These are phyloP conservation scores for Cornus suecica DNA, from an alignment of 148 eudicot genomes.

Conservation along the genomic window DNA sequence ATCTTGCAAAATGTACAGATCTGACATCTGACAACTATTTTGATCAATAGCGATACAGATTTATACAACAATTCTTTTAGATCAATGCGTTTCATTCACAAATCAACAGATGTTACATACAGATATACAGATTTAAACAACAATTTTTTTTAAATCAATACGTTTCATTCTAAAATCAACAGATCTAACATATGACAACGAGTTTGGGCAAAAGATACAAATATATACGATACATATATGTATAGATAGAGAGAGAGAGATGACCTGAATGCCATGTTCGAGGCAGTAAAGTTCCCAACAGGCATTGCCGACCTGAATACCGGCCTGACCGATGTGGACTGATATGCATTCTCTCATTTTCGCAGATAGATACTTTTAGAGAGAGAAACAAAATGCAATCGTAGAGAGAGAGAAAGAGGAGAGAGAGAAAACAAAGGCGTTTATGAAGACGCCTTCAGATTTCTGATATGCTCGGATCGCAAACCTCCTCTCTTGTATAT, in stretches of 20 bases:
- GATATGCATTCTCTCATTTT: slow-evolving; percentile 36
- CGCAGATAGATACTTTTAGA: not conserved
- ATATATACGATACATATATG: not conserved
- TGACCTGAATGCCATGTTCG: slow-evolving; percentile 23
- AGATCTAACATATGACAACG: not conserved
- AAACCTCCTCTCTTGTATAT: not conserved
- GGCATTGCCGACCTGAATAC: slow-evolving; percentile 32
- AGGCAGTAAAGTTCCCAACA: slow-evolving; percentile 32
- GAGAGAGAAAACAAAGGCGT: slow-evolving; percentile 10
- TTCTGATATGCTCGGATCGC: not conserved
- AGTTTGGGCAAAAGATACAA: not conserved
- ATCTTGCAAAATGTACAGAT: too few relatives aligned
- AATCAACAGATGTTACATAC: too few relatives aligned
- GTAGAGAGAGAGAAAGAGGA: not conserved
- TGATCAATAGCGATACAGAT: too few relatives aligned
- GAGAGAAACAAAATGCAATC: not conserved
- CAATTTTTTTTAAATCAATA: too few relatives aligned
- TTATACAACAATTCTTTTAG: too few relatives aligned
- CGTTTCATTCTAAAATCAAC: too few relatives aligned
- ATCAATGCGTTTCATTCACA: too few relatives aligned
- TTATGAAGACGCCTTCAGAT: slow-evolving; percentile 34
- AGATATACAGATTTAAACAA: too few relatives aligned
- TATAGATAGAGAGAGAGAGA: not conserved
- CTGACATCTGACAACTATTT: too few relatives aligned
- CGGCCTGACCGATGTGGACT: slow-evolving; percentile 28